phyloP scores from a whole-genome alignment of 345 rosid genomes.

The Hypericum perforatum region DNA sequence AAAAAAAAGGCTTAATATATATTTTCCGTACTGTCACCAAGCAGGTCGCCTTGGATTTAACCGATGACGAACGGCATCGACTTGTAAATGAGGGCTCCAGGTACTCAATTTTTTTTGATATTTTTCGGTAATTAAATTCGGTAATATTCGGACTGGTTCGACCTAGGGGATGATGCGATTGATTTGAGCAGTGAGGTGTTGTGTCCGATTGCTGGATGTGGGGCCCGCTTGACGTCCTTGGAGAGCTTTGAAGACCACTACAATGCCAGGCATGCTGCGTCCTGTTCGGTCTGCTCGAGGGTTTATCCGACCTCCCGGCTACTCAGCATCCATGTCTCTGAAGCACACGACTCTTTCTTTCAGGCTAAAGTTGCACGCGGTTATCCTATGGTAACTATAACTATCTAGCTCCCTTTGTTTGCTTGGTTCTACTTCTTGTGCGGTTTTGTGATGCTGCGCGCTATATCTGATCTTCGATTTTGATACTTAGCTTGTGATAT shows the following conservation, averaged over 20 bases:
- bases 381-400: conserved; percentile 66
- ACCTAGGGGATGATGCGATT: background rate
- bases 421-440: background rate
- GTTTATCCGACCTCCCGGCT: conserved; percentile 78
- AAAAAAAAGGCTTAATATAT: background rate
- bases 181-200: conserved; percentile 48
- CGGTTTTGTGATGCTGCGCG: background rate
- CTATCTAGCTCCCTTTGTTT: background rate
- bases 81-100: conserved; percentile 49
- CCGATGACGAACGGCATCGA: conserved; percentile 50
- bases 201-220: conserved; percentile 83
- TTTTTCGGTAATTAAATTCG: background rate
- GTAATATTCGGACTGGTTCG: too few species aligned
- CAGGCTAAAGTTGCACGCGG: conserved; percentile 94
- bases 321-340: conserved; percentile 79
- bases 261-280: conserved; percentile 69
- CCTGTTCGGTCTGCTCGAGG: conserved; percentile 84
- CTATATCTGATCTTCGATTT: too few species aligned
- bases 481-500: too few species aligned
- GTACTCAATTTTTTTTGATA: conserved; percentile 22
- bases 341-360: conserved; percentile 91
- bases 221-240: conserved; percentile 45
- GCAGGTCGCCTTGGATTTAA: conserved; percentile 78
- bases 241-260: conserved; percentile 87
- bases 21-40: background rate